Evolutionary conservation across 164 flowering plant genomes (phyloP), one percentile per base, ranked within the genome.

Genomic region (Chimonanthus praecox): DNA sequence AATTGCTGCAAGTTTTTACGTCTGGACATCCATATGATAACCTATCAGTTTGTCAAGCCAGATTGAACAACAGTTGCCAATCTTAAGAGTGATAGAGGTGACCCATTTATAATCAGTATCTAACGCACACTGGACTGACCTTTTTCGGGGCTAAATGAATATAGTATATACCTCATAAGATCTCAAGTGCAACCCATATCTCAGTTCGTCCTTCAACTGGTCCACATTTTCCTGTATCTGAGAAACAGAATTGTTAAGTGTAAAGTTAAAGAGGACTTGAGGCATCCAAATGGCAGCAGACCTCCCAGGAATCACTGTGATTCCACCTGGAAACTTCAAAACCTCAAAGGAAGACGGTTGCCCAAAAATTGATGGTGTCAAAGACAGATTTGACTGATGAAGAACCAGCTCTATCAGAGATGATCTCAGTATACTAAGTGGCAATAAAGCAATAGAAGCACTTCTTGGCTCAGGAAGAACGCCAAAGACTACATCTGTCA

Each of bases 401-500:
- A 88, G 87, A 75, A 88, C 87, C 70, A 92, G 73, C 71, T 82
- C 90, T 54, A 86, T 69, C 33, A 92, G 78, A 74, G 93, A 85
- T 71, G 90, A 86, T 64, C 74, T 85, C 81, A 90, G 82, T 74
- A 90, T 49, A 72, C 89, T 90, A 64, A 90, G 75, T 77, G 81
- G 74, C 63, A 84, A 87, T 64, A 75, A 73, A 73, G 81, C 83
- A 65, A 86, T 86, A 47, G 83, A 82, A 74, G 47, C 73, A 80
- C 82, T 79, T 11, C 77, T 75, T 60, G 90, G 90, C 76, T 85
- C 85, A 60, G 97, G 78, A 82, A 90, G 86, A 76, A 88, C 76
- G 72, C 92, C 95, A 82, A 92, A 88, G 68, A 85, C 87, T 78
- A 92, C 92, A 76, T 80, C 60, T 3, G 88, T 92, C 78, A 70